These are phyloP conservation scores for Quercus tomentella DNA, from an alignment of 331 rosid species.

Conservation along the genomic window DNA sequence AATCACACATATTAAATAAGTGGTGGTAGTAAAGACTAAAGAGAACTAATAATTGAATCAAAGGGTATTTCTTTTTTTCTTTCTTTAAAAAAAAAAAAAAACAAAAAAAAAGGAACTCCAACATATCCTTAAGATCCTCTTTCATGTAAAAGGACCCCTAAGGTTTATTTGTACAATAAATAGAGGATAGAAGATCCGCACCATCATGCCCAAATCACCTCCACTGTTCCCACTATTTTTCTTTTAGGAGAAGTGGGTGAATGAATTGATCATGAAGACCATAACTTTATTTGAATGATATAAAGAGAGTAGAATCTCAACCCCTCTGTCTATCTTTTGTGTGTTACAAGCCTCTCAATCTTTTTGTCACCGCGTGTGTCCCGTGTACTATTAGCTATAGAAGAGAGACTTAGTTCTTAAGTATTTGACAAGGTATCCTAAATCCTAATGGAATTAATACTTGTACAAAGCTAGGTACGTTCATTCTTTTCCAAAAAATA, in stretches of 20 bases:
- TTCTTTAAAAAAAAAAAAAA: too few relatives aligned
- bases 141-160: neutral
- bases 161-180: slow-evolving; percentile 8
- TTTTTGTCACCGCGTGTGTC: slow-evolving; percentile 41
- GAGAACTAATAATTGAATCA: slow-evolving; percentile 4
- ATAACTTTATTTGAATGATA: slow-evolving; percentile 39
- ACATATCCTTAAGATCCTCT: slow-evolving; percentile 46
- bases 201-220: slow-evolving; percentile 18
- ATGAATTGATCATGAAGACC: slow-evolving; percentile 22
- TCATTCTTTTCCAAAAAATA: too few relatives aligned
- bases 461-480: neutral
- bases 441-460: neutral
- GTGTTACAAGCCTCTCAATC: slow-evolving; percentile 42
- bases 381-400: slow-evolving; percentile 21
- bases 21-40: slow-evolving; percentile 7
- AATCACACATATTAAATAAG: slow-evolving; percentile 28
- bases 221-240: slow-evolving; percentile 32
- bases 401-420: slow-evolving; percentile 44
- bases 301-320: slow-evolving; percentile 45
- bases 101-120: slow-evolving; percentile 9
- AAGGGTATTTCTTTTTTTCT: slow-evolving; percentile 1
- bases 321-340: slow-evolving; percentile 47
- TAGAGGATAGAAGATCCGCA: slow-evolving; percentile 49
- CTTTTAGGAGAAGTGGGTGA: slow-evolving; percentile 33
- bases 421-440: slow-evolving; percentile 22